A percentile compares a stretch with the other conserved stretches of the same genome.
Evolutionary conservation across 2,329 filamentous ascomycete genomes (phyloP).

Genomic region (Cyclaneusma minus): DNA sequence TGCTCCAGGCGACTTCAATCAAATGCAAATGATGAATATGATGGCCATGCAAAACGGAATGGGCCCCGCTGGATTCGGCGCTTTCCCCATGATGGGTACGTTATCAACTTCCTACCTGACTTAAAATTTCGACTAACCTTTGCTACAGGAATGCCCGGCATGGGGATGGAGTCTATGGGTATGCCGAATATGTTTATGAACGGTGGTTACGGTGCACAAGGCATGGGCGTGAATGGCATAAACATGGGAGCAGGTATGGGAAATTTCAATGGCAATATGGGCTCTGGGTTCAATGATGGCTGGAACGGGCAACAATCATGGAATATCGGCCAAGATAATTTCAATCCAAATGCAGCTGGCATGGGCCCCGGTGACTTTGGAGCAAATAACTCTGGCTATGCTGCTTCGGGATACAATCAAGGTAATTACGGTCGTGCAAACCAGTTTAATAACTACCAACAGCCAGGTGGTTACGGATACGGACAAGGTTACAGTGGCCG

Average conservation of each 20-base stretch:
- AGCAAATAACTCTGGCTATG: slow-evolving; percentile 61
- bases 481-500: slow-evolving; percentile 35
- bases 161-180: slow-evolving; percentile 70
- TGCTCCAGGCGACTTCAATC: slow-evolving; percentile 43
- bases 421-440: slow-evolving; percentile 61
- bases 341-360: slow-evolving; percentile 65
- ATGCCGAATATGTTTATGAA: slow-evolving; percentile 71
- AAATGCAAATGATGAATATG: slow-evolving; percentile 76
- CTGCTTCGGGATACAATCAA: slow-evolving; percentile 63
- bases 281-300: slow-evolving; percentile 55
- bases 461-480: slow-evolving; percentile 49
- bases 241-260: slow-evolving; percentile 50
- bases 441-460: slow-evolving; percentile 62
- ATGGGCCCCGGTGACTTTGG: slow-evolving; percentile 71
- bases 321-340: slow-evolving; percentile 81
- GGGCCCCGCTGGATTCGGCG: slow-evolving; percentile 35
- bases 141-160: slow-evolving; percentile 54
- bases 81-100: slow-evolving; percentile 79
- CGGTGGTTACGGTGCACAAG: slow-evolving; percentile 55
- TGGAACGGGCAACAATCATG: slow-evolving; percentile 71
- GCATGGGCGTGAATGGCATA: slow-evolving; percentile 72
- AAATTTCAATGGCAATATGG: slow-evolving; percentile 49
- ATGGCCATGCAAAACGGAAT: slow-evolving; percentile 61
- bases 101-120: slow-evolving; percentile 9
- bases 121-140: slow-evolving; percentile 7